Base-by-base conservation (phyloP, 805 yeast genomes). In the Cyberlindnera galapagoensis region DNA sequence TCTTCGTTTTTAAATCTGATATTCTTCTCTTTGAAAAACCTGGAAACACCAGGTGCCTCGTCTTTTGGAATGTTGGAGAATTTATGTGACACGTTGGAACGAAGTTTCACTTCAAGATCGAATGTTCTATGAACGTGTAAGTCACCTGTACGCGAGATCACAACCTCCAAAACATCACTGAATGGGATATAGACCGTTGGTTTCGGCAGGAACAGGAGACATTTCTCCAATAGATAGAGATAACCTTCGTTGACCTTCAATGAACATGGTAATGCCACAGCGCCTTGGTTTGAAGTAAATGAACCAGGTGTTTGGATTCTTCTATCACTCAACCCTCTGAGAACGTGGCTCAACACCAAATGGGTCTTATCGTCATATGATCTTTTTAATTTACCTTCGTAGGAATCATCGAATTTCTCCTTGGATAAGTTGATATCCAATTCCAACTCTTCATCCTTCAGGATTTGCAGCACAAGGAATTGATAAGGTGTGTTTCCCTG, bases 401-500 rank as follows among this genome's bases (percentile, higher is more conserved):
- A 92, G 44, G 78, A 80, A 31, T 60, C 60, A 41, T 81, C 78
- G 54, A 75, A 87, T 48, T 84, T 96, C 26, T 74, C 84, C 26
- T 88, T 95, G 24, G 78, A 77, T 14, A 92, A 57, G 53, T 92
- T 88, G 48, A 92, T 67, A 52, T 86, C 95, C 23, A 90, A 79
- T 57, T 87, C 96, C 30, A 85, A 73, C 52, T 84, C 95, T 58
- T 92, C 98, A 43, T 87, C 95, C 34, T 78, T 75, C 39, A 80
- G 74, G 52, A 92, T 85, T 62, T 92, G 98, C 56, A 90, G 61
- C 10, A 87, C 90, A 54, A 92, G 65, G 56, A 85, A 92, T 24
- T 96, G 94, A 52, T 92, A 90, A 39, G 95, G 75, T 0, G 98
- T 92, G 62, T 92, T 97, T 35, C 99, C 99, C 62, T 92, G 99